Conservation (phyloP, 768 basidiomycete genomes). For the Boletus barrowsii region DNA sequence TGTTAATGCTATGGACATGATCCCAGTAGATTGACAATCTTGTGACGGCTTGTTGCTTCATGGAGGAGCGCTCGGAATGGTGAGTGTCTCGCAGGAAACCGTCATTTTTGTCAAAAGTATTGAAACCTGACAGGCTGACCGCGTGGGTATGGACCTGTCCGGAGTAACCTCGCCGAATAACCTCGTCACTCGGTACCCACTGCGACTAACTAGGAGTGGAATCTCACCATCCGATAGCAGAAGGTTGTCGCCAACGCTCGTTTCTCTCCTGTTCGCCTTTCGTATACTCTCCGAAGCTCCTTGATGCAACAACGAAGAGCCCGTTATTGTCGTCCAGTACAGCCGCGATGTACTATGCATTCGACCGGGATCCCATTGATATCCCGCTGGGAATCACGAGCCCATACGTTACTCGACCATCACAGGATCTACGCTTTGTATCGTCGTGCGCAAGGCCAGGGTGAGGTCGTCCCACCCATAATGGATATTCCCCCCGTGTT, state of each 20-base stretch:
- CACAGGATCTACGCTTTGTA: too few relatives aligned
- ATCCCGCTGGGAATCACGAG: not conserved
- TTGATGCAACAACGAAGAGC: not conserved
- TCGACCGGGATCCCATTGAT: not conserved
- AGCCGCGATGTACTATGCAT: not conserved
- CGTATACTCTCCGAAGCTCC: not conserved
- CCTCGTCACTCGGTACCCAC: too few relatives aligned
- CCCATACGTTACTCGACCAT: too few relatives aligned
- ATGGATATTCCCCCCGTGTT: not conserved
- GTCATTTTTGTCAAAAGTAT: too few relatives aligned
- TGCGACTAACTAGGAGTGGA: too few relatives aligned
- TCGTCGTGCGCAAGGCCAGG: not conserved
- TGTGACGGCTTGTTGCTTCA: too few relatives aligned
- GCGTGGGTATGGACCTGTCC: too few relatives aligned
- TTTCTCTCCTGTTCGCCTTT: not conserved
- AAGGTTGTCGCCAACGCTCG: not conserved
- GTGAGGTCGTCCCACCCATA: not conserved
- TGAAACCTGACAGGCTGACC: too few relatives aligned
- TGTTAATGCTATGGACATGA: slow-evolving; percentile 51
- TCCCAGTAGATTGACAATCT: too few relatives aligned
- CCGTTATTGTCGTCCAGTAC: not conserved
- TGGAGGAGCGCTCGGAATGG: too few relatives aligned
- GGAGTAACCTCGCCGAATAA: too few relatives aligned
- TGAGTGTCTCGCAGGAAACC: too few relatives aligned
- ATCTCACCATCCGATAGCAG: not conserved